phyloP scores from a whole-genome alignment of 257 asterid species.

The Coffea canephora region DNA sequence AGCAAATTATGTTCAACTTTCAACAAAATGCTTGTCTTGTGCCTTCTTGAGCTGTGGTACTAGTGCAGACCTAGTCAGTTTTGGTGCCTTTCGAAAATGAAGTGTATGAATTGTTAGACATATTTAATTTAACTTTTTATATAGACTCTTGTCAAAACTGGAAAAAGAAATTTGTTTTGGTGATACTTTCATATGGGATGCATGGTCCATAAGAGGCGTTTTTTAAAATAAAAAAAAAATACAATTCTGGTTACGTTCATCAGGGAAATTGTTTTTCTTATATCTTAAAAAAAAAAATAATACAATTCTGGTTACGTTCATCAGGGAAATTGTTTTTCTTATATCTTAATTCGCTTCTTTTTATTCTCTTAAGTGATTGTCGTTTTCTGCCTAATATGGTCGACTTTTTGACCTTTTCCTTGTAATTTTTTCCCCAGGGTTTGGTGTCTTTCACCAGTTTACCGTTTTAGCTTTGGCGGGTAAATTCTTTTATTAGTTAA shows the following conservation, averaged over 20 bases:
- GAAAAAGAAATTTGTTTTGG: neutral
- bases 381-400: neutral
- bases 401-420: neutral
- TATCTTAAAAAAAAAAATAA: too few species aligned
- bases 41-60: neutral
- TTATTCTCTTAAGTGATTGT: neutral
- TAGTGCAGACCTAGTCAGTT: neutral
- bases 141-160: neutral
- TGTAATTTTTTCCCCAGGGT: conserved; percentile 39
- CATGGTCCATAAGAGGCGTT: neutral
- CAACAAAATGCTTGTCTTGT: neutral
- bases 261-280: neutral
- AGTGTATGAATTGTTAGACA: neutral
- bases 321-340: neutral
- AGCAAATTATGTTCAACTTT: neutral
- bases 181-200: neutral
- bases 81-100: too few species aligned
- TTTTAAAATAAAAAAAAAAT: too few species aligned
- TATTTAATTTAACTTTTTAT: neutral
- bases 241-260: neutral
- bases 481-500: conserved; percentile 52
- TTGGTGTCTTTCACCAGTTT: conserved; percentile 30
- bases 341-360: neutral
- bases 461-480: conserved; percentile 39
- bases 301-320: neutral